Evolutionary conservation across 768 basidiomycete genomes (phyloP).

Genomic region (Dioszegia hungarica): DNA sequence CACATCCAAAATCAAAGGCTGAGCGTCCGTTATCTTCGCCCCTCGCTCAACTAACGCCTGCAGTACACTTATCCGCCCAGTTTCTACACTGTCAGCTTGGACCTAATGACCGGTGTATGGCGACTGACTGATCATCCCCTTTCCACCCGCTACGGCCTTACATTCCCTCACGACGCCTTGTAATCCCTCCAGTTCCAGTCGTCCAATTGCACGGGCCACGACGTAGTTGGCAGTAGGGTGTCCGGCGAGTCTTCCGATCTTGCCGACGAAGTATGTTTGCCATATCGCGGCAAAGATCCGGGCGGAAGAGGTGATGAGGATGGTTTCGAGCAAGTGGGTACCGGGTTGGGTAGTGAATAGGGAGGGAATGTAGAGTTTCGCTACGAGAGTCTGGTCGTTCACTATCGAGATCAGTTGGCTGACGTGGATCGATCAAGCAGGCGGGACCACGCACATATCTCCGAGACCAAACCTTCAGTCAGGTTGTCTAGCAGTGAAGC

Average conservation of each 20-base stretch:
- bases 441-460: neutral
- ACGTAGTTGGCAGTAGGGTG: conserved; percentile 97
- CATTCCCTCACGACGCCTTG: conserved; percentile 60
- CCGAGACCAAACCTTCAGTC: conserved; percentile 67
- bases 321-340: conserved; percentile 81
- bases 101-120: conserved; percentile 53
- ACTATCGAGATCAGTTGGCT: neutral
- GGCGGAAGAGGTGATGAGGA: conserved; percentile 62
- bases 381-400: conserved; percentile 58
- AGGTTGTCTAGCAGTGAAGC: conserved; percentile 78
- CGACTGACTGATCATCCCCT: conserved; percentile 66
- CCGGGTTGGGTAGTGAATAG: conserved; percentile 80
- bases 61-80: conserved; percentile 70
- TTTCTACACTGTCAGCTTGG: conserved; percentile 56
- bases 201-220: conserved; percentile 68
- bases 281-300: conserved; percentile 65
- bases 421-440: too few relatives aligned
- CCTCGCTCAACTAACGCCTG: conserved; percentile 70
- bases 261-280: conserved; percentile 69
- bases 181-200: conserved; percentile 60
- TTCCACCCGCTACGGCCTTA: conserved; percentile 52
- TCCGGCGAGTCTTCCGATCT: conserved; percentile 64
- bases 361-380: conserved; percentile 61
- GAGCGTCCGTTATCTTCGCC: conserved; percentile 53
- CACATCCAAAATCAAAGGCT: conserved; percentile 60